Percentiles rank a stretch among this genome's conserved stretches.
Conservation (phyloP, 768 basidiomycete genomes). For the Collybiopsis confluens region DNA sequence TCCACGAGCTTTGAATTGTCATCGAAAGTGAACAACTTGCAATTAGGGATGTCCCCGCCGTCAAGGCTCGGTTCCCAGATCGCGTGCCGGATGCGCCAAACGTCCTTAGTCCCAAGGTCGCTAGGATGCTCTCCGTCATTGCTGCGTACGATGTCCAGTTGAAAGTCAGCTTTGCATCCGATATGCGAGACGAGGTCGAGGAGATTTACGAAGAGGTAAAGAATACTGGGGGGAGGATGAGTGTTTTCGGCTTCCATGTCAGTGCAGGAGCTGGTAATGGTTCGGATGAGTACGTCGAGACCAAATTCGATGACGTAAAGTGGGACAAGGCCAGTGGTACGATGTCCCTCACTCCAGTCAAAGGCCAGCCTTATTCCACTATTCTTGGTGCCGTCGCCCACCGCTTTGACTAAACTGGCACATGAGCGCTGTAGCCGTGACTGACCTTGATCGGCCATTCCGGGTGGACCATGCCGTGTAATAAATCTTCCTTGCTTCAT, state of each 20-base stretch:
- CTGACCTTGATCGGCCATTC: too few relatives aligned
- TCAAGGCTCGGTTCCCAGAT: constrained; percentile 8
- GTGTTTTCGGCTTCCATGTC: constrained; percentile 9
- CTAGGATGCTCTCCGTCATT: constrained; percentile 4
- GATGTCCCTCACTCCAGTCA: constrained; percentile 5
- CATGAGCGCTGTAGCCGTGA: too few relatives aligned
- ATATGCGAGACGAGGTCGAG: not conserved
- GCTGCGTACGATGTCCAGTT: constrained; percentile 9
- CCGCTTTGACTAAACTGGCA: too few relatives aligned
- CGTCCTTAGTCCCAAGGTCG: constrained; percentile 7
- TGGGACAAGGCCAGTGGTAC: constrained; percentile 9
- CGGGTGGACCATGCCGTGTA: too few relatives aligned
- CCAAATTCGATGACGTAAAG: constrained; percentile 6
- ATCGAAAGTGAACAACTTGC: not conserved
- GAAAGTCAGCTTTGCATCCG: not conserved
- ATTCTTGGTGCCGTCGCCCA: constrained; percentile 8
- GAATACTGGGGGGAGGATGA: constrained; percentile 2
- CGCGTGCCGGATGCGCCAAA: constrained; percentile 8
- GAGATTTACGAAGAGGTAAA: constrained; percentile 10
- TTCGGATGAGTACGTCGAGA: not conserved
- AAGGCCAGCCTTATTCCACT: constrained; percentile 10
- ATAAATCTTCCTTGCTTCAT: too few relatives aligned
- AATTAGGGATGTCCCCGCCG: constrained; percentile 4
- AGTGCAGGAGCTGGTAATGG: not conserved
- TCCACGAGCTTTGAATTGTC: not conserved